phyloP scores from a whole-genome alignment of 441 rosid genomes.

The Erysimum pusillum region DNA sequence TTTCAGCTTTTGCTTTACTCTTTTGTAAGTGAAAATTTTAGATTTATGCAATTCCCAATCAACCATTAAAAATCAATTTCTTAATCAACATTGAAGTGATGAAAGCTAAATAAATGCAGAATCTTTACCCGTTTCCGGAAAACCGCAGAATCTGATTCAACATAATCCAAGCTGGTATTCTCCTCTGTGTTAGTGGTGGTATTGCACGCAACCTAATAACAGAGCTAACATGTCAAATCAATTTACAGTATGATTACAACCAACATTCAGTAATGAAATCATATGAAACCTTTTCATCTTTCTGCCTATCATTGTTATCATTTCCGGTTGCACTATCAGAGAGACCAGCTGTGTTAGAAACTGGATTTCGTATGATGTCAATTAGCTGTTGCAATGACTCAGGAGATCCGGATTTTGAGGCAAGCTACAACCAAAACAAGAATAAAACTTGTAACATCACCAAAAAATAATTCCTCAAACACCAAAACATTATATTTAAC shows the following conservation, averaged over 20 bases:
- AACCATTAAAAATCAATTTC: background rate
- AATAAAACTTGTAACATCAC: conserved; percentile 1
- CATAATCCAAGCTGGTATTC: conserved; percentile 54
- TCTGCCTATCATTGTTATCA: conserved; percentile 76
- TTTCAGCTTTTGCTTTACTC: background rate
- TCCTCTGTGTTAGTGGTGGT: conserved; percentile 66
- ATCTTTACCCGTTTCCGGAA: conserved; percentile 76
- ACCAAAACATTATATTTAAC: background rate
- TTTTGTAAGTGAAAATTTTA: conserved; percentile 7
- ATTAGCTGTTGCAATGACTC: conserved; percentile 88
- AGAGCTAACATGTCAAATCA: conserved; percentile 44
- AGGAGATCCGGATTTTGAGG: conserved; percentile 80
- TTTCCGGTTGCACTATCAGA: conserved; percentile 61
- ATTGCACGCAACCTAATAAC: conserved; percentile 62
- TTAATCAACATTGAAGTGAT: conserved; percentile 12
- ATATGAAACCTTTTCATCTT: conserved; percentile 74
- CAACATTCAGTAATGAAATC: conserved; percentile 9
- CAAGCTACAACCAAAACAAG: conserved; percentile 63
- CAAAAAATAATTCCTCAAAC: background rate
- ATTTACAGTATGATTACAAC: conserved; percentile 25
- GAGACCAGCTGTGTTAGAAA: conserved; percentile 51
- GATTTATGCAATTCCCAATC: conserved; percentile 8
- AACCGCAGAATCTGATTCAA: conserved; percentile 85
- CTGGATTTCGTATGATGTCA: conserved; percentile 85
- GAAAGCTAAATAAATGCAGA: conserved; percentile 23